These are phyloP conservation scores for Wickerhamomyces tratensis DNA, from an alignment of 805 yeast species.

Conservation along the genomic window DNA sequence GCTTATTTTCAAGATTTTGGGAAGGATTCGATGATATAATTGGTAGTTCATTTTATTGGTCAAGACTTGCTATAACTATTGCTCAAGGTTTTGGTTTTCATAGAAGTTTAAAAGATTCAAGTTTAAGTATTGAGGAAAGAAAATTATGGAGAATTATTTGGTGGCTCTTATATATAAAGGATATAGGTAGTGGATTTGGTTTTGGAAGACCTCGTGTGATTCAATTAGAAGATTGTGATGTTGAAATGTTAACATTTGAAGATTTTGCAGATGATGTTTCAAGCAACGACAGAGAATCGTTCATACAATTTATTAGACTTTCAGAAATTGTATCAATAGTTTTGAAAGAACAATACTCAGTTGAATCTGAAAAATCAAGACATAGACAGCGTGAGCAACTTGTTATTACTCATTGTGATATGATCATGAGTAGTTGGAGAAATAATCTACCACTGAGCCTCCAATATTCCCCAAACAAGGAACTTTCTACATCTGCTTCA, in stretches of 20 bases:
- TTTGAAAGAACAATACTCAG: constrained; percentile 59
- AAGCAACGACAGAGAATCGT: constrained; percentile 42
- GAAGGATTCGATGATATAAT: constrained; percentile 66
- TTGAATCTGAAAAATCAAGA: constrained; percentile 48
- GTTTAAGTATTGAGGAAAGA: constrained; percentile 28
- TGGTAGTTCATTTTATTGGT: constrained; percentile 60
- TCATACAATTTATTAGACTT: constrained; percentile 53
- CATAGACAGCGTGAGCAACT: constrained; percentile 34
- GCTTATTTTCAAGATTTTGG: constrained; percentile 60
- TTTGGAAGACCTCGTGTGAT: constrained; percentile 66
- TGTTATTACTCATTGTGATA: constrained; percentile 50
- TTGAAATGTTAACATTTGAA: constrained; percentile 55
- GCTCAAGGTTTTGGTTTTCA: constrained; percentile 78
- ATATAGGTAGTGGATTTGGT: constrained; percentile 58
- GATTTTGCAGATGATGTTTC: constrained; percentile 52
- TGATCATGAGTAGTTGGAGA: constrained; percentile 73
- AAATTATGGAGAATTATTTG: constrained; percentile 58
- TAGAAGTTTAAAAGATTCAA: constrained; percentile 33
- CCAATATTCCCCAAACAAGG: constrained; percentile 50
- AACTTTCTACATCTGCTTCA: constrained; percentile 38
- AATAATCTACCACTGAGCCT: constrained; percentile 53
- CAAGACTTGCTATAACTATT: constrained; percentile 54
- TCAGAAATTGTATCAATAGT: constrained; percentile 66
- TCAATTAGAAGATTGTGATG: constrained; percentile 66
- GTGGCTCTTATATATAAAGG: constrained; percentile 73